A percentile compares a stretch with the other conserved stretches of the same genome.
Conservation (phyloP, 2,329 filamentous ascomycete species). For the Aureobasidium vineae region DNA sequence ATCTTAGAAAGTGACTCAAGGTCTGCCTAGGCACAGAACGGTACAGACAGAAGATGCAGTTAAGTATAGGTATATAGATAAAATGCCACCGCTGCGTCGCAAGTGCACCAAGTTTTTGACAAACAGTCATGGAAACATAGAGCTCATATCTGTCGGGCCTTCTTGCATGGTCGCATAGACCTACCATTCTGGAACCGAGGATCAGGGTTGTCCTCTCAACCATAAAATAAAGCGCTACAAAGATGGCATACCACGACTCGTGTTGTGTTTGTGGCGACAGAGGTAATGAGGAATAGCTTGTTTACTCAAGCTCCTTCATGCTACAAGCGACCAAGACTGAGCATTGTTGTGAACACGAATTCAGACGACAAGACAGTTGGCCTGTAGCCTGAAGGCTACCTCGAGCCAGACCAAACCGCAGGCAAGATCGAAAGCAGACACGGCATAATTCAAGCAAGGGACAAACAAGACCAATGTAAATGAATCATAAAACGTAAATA, state of each 20-base stretch:
- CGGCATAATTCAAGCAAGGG: background rate
- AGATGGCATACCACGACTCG: background rate
- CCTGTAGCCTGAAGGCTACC: too few species aligned
- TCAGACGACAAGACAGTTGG: too few species aligned
- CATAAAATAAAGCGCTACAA: background rate
- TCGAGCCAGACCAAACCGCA: too few species aligned
- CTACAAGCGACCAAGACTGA: too few species aligned
- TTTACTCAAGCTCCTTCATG: too few species aligned
- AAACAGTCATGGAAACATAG: background rate
- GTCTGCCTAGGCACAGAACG: background rate
- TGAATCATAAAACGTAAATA: slow-evolving; percentile 14
- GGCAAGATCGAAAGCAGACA: background rate
- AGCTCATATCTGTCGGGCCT: background rate
- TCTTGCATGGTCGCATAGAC: background rate
- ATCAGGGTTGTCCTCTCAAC: background rate
- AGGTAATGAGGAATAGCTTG: too few species aligned
- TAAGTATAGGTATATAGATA: background rate
- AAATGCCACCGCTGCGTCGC: background rate
- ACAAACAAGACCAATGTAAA: background rate
- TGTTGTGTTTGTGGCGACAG: too few species aligned
- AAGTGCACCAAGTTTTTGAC: background rate
- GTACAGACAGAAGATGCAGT: background rate
- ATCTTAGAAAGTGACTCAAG: background rate
- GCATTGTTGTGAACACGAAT: too few species aligned
- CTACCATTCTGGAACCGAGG: background rate